A percentile compares a stretch with the other conserved stretches of the same genome.
Conservation (phyloP, 129 eudicot genomes). For the Rutidosis leptorrhynchoides region DNA sequence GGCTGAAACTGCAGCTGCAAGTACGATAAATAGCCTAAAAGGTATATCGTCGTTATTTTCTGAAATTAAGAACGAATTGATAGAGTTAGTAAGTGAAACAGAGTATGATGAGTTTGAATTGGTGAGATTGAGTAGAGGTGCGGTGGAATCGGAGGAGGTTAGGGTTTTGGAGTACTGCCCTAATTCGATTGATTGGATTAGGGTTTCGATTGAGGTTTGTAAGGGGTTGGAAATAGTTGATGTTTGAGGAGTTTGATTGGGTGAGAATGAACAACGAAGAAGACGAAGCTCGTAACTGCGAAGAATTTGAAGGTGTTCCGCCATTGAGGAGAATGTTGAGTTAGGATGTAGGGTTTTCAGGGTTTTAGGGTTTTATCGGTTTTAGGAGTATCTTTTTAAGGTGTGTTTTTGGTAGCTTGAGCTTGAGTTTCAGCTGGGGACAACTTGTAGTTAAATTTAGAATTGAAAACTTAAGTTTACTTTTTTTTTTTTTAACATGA, state of each 20-base stretch:
- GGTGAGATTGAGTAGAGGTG: conserved; percentile 19
- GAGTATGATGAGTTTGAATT: conserved; percentile 27
- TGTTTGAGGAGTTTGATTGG: conserved; percentile 11
- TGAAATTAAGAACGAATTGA: conserved; percentile 39
- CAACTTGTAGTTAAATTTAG: no score
- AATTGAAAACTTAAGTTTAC: no score
- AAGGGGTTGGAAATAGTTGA: conserved; percentile 16
- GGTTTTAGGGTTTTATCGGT: not conserved
- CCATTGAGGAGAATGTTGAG: conserved; percentile 31
- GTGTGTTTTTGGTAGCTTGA: no score
- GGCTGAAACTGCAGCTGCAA: conserved; percentile 59
- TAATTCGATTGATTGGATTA: conserved; percentile 53
- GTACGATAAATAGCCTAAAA: conserved; percentile 38
- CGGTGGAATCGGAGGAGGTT: conserved; percentile 39
- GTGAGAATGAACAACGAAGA: conserved; percentile 51
- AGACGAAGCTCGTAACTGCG: conserved; percentile 65
- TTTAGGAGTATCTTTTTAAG: no score
- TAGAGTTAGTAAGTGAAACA: conserved; percentile 34
- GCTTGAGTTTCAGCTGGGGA: no score
- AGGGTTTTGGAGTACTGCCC: conserved; percentile 55
- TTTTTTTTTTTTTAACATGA: no score
- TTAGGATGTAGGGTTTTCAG: not conserved
- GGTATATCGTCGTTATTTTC: conserved; percentile 20
- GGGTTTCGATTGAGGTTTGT: conserved; percentile 37
- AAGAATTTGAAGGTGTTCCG: conserved; percentile 24